phyloP scores from a whole-genome alignment of 1,139 yeast species.

The Yamadazyma sp. region DNA sequence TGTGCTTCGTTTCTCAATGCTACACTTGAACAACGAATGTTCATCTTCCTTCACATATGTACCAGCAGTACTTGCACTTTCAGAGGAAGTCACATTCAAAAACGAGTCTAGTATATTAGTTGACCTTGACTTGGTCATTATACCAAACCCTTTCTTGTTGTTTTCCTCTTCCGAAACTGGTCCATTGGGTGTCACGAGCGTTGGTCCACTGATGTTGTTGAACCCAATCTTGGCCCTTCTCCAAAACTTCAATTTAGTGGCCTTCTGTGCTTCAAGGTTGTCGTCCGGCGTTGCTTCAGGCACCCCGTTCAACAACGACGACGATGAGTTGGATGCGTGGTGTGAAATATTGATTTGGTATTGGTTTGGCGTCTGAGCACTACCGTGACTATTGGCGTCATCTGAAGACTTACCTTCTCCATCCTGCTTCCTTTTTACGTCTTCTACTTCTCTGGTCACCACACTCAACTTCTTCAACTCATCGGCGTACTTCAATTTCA shows the following conservation, averaged over 20 bases:
- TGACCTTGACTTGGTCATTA: constrained; percentile 44
- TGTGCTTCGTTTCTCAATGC: constrained; percentile 58
- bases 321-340: constrained; percentile 13
- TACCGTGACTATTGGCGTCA: constrained; percentile 7
- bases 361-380: not conserved
- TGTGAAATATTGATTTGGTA: constrained; percentile 7
- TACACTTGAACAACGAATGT: constrained; percentile 41
- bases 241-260: constrained; percentile 55
- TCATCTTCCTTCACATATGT: constrained; percentile 11
- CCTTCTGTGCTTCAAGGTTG: constrained; percentile 41
- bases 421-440: constrained; percentile 26
- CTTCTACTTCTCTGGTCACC: constrained; percentile 29
- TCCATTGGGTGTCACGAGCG: constrained; percentile 8
- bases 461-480: constrained; percentile 27
- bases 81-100: constrained; percentile 17
- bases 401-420: constrained; percentile 12
- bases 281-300: constrained; percentile 23
- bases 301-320: constrained; percentile 11
- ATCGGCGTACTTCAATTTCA: constrained; percentile 23
- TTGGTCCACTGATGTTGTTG: constrained; percentile 11
- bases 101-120: constrained; percentile 47
- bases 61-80: constrained; percentile 6
- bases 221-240: constrained; percentile 43
- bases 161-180: constrained; percentile 9
- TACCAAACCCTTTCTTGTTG: constrained; percentile 11